Conservation (phyloP, 129 eudicot species). For the Centaurea solstitialis region DNA sequence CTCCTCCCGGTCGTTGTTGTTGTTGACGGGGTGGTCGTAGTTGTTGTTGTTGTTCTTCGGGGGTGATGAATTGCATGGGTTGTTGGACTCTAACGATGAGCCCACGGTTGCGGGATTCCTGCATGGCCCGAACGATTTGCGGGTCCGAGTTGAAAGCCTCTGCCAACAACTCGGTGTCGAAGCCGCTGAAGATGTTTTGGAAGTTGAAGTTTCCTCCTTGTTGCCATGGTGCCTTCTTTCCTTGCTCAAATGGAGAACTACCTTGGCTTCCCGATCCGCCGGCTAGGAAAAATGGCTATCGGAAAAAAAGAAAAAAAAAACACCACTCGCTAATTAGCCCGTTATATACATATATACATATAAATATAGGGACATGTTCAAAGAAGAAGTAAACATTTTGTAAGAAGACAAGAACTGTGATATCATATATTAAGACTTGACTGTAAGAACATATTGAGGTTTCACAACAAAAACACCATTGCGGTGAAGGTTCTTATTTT, state of each 20-base stretch:
- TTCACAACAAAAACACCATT: no score
- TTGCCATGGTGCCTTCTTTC: not conserved
- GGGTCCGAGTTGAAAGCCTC: constrained; percentile 53
- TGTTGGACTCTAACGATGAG: constrained; percentile 46
- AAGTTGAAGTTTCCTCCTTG: constrained; percentile 8
- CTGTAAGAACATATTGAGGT: no score
- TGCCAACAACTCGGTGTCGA: constrained; percentile 57
- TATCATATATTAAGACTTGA: no score
- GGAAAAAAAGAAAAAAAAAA: not conserved
- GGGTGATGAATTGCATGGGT: constrained; percentile 47
- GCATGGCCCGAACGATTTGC: constrained; percentile 50
- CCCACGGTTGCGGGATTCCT: constrained; percentile 43
- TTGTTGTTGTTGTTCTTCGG: constrained; percentile 44
- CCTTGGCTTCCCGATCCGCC: constrained; percentile 49
- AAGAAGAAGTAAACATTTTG: no score
- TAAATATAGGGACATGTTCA: no score
- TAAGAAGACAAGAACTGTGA: no score
- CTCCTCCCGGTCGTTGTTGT: not conserved
- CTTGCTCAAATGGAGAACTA: not conserved
- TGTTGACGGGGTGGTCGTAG: not conserved
- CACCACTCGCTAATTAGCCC: not conserved
- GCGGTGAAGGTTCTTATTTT: no score
- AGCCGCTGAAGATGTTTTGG: constrained; percentile 55
- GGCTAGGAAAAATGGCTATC: constrained; percentile 59
- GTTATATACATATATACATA: no score